Evolutionary conservation across 2,329 filamentous ascomycete species (phyloP), one percentile per base, ranked within the genome.

Genomic region (Aspergillus tanneri): DNA sequence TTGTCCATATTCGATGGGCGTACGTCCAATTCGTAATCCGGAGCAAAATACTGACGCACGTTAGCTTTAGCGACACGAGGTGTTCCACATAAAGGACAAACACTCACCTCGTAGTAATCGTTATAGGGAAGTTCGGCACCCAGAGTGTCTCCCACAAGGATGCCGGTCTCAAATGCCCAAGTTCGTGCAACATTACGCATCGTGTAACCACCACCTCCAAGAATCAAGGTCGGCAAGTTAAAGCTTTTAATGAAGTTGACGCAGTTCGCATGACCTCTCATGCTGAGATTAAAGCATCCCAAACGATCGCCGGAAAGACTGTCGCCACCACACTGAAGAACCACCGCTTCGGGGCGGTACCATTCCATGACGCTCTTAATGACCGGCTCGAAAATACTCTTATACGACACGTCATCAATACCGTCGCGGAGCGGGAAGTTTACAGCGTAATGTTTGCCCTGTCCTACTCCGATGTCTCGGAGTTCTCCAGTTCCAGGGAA

Each of bases 61-160:
- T 72, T 57, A 67, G 61, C 22, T n/a, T n/a, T n/a, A n/a, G n/a
- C n/a, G n/a, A n/a, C n/a, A n/a, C n/a, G n/a, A n/a, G n/a, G n/a
- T n/a, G n/a, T n/a, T n/a, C n/a, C n/a, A n/a, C n/a, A n/a, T n/a
- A n/a, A n/a, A 18, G 10, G 8, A 32, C 19, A 19, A 10, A 14
- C 14, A 34, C 70, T 60, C 65, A 80, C 78, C 67, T 86, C 84
- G 64, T 97, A 97, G 70, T 97, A 97, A 74, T 97, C 92, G 55
- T 96, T 97, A 70, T 90, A 97, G 0, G 92, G 92, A 32, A 97
- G 78, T n/a, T 88, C 85, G 4, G 86, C 80, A 9, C 83, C 80
- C 80, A 97, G 88, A 23, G 88, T 80, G 51, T 91, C 83, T 22
- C 88, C 88, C 16, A 96, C 88, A 7, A 97, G 79, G 49, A 90